These are phyloP conservation scores for Vanrija humicola DNA, from an alignment of 1,284 basidiomycete genomes.

Conservation along the genomic window DNA sequence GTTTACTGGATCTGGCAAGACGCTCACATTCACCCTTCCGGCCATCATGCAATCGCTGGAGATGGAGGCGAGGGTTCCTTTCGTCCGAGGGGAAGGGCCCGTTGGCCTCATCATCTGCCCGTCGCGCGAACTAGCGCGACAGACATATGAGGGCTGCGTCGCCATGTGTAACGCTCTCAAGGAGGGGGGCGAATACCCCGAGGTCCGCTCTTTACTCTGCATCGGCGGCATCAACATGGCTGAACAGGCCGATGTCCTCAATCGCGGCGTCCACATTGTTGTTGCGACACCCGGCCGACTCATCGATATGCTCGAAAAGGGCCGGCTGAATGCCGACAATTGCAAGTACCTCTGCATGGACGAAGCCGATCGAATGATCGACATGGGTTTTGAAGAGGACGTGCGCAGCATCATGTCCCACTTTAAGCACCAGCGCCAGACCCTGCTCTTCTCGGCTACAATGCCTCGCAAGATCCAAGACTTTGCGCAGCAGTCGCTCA, in stretches of 20 bases:
- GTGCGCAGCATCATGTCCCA: constrained; percentile 98
- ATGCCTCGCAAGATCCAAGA: constrained; percentile 99
- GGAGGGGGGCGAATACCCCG: constrained; percentile 73
- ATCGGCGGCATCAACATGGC: constrained; percentile 98
- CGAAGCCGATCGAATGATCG: constrained; percentile 99
- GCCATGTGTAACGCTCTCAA: constrained; percentile 78
- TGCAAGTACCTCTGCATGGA: constrained; percentile 97
- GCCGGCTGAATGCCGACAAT: constrained; percentile 80
- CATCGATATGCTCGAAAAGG: constrained; percentile 73
- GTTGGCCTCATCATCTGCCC: constrained; percentile 94
- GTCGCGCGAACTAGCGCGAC: constrained; percentile 86
- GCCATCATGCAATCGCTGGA: constrained; percentile 93
- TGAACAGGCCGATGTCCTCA: constrained; percentile 85
- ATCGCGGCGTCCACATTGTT: constrained; percentile 83
- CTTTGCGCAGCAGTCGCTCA: constrained; percentile 92
- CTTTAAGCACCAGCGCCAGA: constrained; percentile 97
- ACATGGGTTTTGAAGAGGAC: constrained; percentile 97
- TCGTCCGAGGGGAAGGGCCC: constrained; percentile 89
- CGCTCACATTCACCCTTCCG: constrained; percentile 84
- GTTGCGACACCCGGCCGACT: constrained; percentile 57
- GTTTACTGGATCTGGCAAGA: constrained; percentile 90
- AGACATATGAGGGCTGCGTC: constrained; percentile 91
- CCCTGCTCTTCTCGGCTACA: constrained; percentile 93
- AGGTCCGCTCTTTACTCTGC: constrained; percentile 80
- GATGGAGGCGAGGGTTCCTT: constrained; percentile 85